Base-by-base conservation (phyloP, 2,329 filamentous ascomycete genomes). In the Dactylellina sp. region DNA sequence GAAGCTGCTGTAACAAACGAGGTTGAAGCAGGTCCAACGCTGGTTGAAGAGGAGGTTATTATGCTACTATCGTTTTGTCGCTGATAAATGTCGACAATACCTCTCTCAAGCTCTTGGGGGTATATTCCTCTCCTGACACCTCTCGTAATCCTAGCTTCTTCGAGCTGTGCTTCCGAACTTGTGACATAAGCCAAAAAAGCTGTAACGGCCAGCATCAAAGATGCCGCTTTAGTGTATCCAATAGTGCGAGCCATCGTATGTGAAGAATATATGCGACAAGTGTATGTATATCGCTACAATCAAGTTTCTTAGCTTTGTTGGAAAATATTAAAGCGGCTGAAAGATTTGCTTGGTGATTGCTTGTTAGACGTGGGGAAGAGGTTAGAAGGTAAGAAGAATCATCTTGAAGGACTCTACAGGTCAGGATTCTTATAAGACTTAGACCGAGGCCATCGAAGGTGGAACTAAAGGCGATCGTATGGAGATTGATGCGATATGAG, bases 351-450 rank as follows among this genome's bases (percentile, higher is more conserved):
- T 16, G 18, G 16, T 46, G 11, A n/a, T 60, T 53, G 18, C 20
- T 25, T 32, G 14, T 16, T 16, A 52, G 52, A 50, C 44, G 63
- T 59, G 47, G 22, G 37, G 32, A 56, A 35, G 24, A 44, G 16
- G 52, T 20, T 25, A 56, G 32, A 39, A 52, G 16, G n/a, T 35
- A 25, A 49, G 39, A 18, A 18, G 25, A 35, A 4, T 32, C 39
- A 57, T 39, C 11, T 56, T 44, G 40, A 22, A 32, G 12, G 25
- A 32, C 32, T 57, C 7, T 35, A 62, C 35, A 24, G 16, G 37
- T 42, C n/a, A 2, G 32, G 22, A 50, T n/a, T 62, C 56, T 70
- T 70, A 70, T 70, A 70, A 28, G 24, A 7, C 7, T 20, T 57
- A 44, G 18, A 9, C 18, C 16, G 2, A 64, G 18, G 6, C 2